Evolutionary conservation across 257 asterid species (phyloP).

Genomic region (Anisodus acutangulus): DNA sequence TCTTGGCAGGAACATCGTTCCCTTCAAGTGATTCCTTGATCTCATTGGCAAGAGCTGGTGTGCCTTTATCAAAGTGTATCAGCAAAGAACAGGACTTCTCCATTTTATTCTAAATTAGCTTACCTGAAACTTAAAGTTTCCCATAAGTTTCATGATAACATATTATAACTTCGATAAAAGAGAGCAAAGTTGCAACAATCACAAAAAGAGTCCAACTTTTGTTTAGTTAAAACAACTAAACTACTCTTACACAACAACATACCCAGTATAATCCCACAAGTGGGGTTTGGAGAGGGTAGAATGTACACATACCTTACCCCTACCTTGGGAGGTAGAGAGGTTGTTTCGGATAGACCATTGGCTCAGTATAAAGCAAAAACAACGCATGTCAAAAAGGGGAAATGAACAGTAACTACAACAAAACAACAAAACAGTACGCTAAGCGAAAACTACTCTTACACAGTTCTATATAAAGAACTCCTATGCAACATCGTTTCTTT

Average conservation of each 20-base stretch:
- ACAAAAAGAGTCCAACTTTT: neutral
- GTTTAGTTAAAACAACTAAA: neutral
- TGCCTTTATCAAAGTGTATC: slow-evolving; percentile 86
- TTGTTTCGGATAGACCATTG: too few relatives aligned
- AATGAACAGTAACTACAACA: too few relatives aligned
- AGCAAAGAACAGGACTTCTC: slow-evolving; percentile 87
- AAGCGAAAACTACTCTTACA: neutral
- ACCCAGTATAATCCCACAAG: too few relatives aligned
- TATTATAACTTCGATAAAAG: neutral
- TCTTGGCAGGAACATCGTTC: slow-evolving; percentile 70
- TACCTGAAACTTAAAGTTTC: slow-evolving; percentile 3
- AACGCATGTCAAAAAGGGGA: too few relatives aligned
- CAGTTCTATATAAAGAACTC: neutral
- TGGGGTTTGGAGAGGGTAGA: too few relatives aligned
- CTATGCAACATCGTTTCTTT: neutral
- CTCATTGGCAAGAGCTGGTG: slow-evolving; percentile 89
- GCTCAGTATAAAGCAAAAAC: too few relatives aligned
- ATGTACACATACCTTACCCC: too few relatives aligned
- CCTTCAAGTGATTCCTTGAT: slow-evolving; percentile 96
- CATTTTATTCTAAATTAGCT: slow-evolving; percentile 52
- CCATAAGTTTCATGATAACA: slow-evolving; percentile 7
- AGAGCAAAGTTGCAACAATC: slow-evolving; percentile 7
- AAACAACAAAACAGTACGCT: too few relatives aligned
- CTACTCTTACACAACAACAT: neutral
- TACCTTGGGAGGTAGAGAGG: too few relatives aligned